Base-by-base conservation (phyloP, 2,329 filamentous ascomycete species). In the Penicillium sp. region DNA sequence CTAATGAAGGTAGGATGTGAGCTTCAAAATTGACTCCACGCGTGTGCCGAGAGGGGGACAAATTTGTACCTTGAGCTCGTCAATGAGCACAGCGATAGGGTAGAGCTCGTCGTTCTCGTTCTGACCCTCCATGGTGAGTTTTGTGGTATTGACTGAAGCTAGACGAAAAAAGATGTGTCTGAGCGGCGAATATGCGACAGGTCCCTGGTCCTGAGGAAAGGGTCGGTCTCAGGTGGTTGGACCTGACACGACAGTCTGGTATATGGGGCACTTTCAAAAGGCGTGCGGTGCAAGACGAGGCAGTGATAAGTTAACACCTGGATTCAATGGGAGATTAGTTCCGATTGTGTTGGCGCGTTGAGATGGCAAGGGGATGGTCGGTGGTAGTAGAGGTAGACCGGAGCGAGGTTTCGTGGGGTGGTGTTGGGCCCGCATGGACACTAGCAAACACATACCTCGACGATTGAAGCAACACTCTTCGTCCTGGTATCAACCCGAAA, bases 61-160 rank as follows among this genome's bases (percentile, higher is more conserved):
- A 36, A 14, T 55, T 77, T 77, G 69, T 85, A 96, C 92, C 90
- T 97, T 99, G 72, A 99, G 84, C 85, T 99, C 94, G 78, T 99
- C 94, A 79, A 99, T 99, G 78, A 99, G 88, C 67, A 99, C 94
- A 73, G 95, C 94, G 82, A 99, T 99, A 75, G 94, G 94, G 79
- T 97, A 99, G 72, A 99, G 92, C 87, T 97, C 95, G 80, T 99
- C 94, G 77, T 88, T 95, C 81, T 93, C 87, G 79, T 88, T 90
- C 76, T 88, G 84, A 79, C 88, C 88, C 80, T 97, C 91, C 93
- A 97, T 97, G 76, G 77, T 83, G 84, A 78, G 75, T 70, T 57
- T 53, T 53, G 63, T 46, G 57, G 56, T 61, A 50, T 58, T 57
- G 64, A 58, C 63, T 60, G 60, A 50, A 53, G 43, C 59, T 31